phyloP scores from a whole-genome alignment of 2,329 filamentous ascomycete genomes.

The Incumbomyces delicatus region DNA sequence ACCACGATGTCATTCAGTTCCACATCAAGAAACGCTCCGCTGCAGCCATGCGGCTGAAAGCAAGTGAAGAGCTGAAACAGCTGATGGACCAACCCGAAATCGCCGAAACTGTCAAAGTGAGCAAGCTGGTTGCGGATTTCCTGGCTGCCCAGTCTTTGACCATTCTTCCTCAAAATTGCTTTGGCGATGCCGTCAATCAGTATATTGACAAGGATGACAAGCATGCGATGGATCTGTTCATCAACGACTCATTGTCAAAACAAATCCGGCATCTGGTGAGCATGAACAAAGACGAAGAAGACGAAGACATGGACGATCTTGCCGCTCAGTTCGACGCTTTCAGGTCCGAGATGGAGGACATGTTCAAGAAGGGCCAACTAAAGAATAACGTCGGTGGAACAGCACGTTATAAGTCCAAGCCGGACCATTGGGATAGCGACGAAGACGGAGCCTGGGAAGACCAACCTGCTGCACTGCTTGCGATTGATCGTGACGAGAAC shows the following conservation, averaged over 20 bases:
- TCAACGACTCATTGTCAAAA: slow-evolving; percentile 58
- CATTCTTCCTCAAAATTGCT: slow-evolving; percentile 83
- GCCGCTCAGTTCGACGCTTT: slow-evolving; percentile 64
- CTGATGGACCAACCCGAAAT: slow-evolving; percentile 50
- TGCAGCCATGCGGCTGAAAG: slow-evolving; percentile 30
- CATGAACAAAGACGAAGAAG: slow-evolving; percentile 57
- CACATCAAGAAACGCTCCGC: slow-evolving; percentile 70
- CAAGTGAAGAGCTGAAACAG: slow-evolving; percentile 46
- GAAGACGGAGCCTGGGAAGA: slow-evolving; percentile 79
- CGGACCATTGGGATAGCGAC: slow-evolving; percentile 79
- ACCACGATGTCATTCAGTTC: slow-evolving; percentile 87
- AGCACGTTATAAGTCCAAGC: slow-evolving; percentile 62
- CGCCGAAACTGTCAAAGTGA: slow-evolving; percentile 73
- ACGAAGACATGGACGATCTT: slow-evolving; percentile 57
- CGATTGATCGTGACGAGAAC: slow-evolving; percentile 32
- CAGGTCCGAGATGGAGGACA: slow-evolving; percentile 58
- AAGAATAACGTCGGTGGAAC: slow-evolving; percentile 40
- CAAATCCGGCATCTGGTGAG: slow-evolving; percentile 62
- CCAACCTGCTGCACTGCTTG: slow-evolving; percentile 55
- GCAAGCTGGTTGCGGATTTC: slow-evolving; percentile 79
- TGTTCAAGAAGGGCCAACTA: slow-evolving; percentile 56
- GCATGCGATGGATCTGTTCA: slow-evolving; percentile 75
- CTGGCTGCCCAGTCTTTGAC: slow-evolving; percentile 79
- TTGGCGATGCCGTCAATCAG: slow-evolving; percentile 83
- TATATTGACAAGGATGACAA: slow-evolving; percentile 96